These are phyloP conservation scores for Aureobasidium lini DNA, from an alignment of 2,329 filamentous ascomycete species.

Conservation along the genomic window DNA sequence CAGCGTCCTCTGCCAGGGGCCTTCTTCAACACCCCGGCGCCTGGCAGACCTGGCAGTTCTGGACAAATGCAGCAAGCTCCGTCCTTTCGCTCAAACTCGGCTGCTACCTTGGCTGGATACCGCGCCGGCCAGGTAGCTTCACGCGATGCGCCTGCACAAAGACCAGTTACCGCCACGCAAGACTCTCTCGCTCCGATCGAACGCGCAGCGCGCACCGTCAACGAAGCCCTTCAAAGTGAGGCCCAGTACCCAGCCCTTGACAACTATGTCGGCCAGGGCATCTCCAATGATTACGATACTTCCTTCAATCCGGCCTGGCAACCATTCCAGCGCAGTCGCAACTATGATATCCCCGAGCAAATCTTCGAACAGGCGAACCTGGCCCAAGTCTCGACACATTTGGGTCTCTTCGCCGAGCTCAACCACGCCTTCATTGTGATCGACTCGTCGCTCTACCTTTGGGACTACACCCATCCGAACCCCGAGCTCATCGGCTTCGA, in stretches of 20 bases:
- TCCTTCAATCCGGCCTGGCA: constrained; percentile 63
- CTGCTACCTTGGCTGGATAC: constrained; percentile 23
- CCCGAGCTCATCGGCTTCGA: constrained; percentile 89
- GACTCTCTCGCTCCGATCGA: constrained; percentile 49
- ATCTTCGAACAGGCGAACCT: constrained; percentile 90
- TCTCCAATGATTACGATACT: constrained; percentile 86
- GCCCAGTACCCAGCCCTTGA: constrained; percentile 82
- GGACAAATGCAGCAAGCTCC: constrained; percentile 18
- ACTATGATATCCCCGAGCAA: constrained; percentile 82
- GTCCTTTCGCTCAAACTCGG: constrained; percentile 26
- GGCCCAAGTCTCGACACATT: constrained; percentile 78
- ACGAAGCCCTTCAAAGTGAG: constrained; percentile 67
- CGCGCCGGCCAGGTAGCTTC: constrained; percentile 15
- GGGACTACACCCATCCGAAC: constrained; percentile 94
- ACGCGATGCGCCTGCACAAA: constrained; percentile 12
- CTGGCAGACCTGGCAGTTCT: constrained; percentile 22
- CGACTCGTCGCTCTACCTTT: constrained; percentile 91
- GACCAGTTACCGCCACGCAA: background rate
- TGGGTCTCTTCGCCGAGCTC: constrained; percentile 91
- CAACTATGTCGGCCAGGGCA: constrained; percentile 74
- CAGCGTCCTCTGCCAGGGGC: constrained; percentile 67
- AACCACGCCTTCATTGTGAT: constrained; percentile 94
- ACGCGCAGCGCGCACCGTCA: constrained; percentile 76
- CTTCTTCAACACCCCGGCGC: constrained; percentile 67
- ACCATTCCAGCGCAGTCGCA: constrained; percentile 80